Conservation (phyloP, 257 asterid genomes). For the Striga asiatica region DNA sequence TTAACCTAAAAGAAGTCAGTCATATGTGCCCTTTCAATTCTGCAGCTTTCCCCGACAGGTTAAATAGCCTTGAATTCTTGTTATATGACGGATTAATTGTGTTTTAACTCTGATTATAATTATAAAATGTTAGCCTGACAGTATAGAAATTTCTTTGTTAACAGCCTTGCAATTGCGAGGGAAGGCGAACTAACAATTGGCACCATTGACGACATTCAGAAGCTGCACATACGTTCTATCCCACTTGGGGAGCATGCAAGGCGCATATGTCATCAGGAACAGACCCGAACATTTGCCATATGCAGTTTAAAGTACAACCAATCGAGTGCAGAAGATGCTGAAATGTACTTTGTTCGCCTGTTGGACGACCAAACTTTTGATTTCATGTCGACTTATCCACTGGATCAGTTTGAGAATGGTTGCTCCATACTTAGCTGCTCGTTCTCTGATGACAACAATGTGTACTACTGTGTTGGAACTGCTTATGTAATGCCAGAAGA, state of each 20-base stretch:
- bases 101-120: neutral
- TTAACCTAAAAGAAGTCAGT: conserved; percentile 90
- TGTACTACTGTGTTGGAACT: conserved; percentile 90
- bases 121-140: neutral
- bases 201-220: conserved; percentile 94
- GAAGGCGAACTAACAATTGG: conserved; percentile 97
- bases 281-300: conserved; percentile 79
- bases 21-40: conserved; percentile 98
- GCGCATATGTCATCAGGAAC: conserved; percentile 97
- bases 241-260: conserved; percentile 98
- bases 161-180: conserved; percentile 94
- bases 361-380: conserved; percentile 96
- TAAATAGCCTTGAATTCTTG: conserved; percentile 14
- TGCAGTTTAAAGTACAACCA: conserved; percentile 74
- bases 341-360: conserved; percentile 73
- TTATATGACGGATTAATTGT: conserved; percentile 5
- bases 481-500: conserved; percentile 96
- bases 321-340: conserved; percentile 63
- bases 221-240: conserved; percentile 92
- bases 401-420: conserved; percentile 81
- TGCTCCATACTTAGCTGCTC: conserved; percentile 96
- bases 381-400: conserved; percentile 68
- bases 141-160: conserved; percentile 10
- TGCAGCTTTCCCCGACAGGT: conserved; percentile 99
- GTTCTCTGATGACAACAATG: conserved; percentile 76